Evolutionary conservation across 108 stramenopile species (phyloP), one percentile per base, ranked within the genome.

Genomic region (Seminavis robusta): DNA sequence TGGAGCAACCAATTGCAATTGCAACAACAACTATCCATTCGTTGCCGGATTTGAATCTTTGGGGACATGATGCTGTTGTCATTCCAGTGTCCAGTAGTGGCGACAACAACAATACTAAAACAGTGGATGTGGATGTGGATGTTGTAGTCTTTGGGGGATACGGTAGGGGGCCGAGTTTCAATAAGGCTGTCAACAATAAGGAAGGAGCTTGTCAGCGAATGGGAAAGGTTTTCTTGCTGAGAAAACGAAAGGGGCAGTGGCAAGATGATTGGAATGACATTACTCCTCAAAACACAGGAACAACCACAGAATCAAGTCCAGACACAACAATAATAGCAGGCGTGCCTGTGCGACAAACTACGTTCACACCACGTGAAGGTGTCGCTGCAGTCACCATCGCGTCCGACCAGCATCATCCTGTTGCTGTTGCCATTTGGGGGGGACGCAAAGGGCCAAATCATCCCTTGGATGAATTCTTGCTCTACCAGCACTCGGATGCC

Each of bases 91-190:
- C 49, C 4, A 32, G 17, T 4, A 38, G 2, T 46, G 25, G 43
- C 21, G 13, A 30, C 0, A 13, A 16, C n/a, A 38, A 20, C 13
- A 43, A n/a, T 7, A 46, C 19, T 27, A 27, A 5, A 16, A 47
- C 27, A 31, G 29, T 33, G 4, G 33, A 43, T 32, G 24, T 33
- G 7, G 62, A 65, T 50, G 33, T 65, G 10, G 68, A 83, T 29
- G 43, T 88, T 10, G 48, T 75, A 15, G 69, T 77, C 11, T 77
- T 86, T 61, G 92, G 92, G 13, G 92, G 92, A 17, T 87, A 90
- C 54, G 92, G 92, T 26, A 71, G 50, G 11, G 88, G 92, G 9
- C 92, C 92, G 27, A 25, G 24, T 31, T 9, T 51, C 5, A 0
- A 27, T n/a, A 37, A 11, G 25, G 28, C 21, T 32, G 24, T 13